Conservation (phyloP, 2,329 filamentous ascomycete genomes). For the Microdochium nivale region DNA sequence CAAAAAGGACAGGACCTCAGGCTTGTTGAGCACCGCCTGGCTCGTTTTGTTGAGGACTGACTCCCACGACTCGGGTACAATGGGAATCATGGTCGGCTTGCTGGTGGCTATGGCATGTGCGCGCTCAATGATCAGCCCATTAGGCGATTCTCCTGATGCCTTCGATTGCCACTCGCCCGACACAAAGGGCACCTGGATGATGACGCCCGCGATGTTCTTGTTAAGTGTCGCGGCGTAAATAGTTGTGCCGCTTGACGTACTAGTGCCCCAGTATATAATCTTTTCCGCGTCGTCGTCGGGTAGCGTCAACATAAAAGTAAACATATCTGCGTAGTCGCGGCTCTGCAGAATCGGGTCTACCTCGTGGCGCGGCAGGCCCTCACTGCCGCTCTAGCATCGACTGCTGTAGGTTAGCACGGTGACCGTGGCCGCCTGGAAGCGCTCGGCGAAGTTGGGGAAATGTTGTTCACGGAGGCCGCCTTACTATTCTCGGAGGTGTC, state of each 20-base stretch:
- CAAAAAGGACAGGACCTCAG: not conserved
- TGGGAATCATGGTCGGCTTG: not conserved
- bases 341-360: constrained; percentile 5
- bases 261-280: constrained; percentile 8
- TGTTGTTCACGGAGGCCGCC: constrained; percentile 1
- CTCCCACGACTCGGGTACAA: not conserved
- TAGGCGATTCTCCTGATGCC: not conserved
- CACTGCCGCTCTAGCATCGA: constrained; percentile 9
- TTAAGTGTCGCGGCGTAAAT: constrained; percentile 7
- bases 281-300: constrained; percentile 6
- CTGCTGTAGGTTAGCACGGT: constrained; percentile 7
- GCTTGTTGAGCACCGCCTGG: not conserved
- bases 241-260: constrained; percentile 6
- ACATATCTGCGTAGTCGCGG: constrained; percentile 8
- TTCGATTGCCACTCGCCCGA: constrained; percentile 5
- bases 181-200: constrained; percentile 6
- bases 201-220: constrained; percentile 5
- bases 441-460: constrained; percentile 6
- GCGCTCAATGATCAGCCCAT: constrained; percentile 1
- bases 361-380: constrained; percentile 5
- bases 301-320: constrained; percentile 7
- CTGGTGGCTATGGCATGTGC: not conserved
- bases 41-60: not conserved
- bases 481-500: not conserved
- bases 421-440: constrained; percentile 7